These are phyloP conservation scores for Leccinum uliginosum DNA, from an alignment of 768 basidiomycete species.

Conservation along the genomic window DNA sequence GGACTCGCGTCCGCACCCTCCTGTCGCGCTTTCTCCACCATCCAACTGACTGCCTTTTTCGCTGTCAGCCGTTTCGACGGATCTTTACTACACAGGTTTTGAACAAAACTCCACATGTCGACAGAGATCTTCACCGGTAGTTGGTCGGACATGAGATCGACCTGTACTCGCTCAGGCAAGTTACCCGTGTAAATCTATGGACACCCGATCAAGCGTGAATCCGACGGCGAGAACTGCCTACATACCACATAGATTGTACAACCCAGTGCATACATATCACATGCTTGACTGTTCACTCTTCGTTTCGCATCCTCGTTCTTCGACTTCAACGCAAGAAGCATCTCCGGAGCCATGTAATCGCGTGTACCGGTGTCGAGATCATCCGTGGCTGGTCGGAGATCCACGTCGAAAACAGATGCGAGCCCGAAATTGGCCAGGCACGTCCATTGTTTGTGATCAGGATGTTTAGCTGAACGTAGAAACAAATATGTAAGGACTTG, in stretches of 20 bases:
- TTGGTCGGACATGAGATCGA: background rate
- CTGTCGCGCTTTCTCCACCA: conserved; percentile 13
- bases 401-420: conserved; percentile 14
- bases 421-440: conserved; percentile 50
- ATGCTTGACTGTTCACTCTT: conserved; percentile 24
- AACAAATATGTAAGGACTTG: background rate
- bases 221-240: background rate
- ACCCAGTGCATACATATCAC: conserved; percentile 40
- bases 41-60: conserved; percentile 20
- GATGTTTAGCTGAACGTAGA: conserved; percentile 39
- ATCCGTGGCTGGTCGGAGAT: conserved; percentile 10
- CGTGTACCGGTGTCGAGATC: conserved; percentile 15
- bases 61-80: conserved; percentile 24
- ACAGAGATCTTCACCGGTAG: conserved; percentile 13
- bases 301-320: background rate
- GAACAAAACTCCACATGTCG: conserved; percentile 29
- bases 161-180: background rate
- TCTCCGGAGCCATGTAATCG: conserved; percentile 26
- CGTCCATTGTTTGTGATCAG: conserved; percentile 37
- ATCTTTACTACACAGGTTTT: conserved; percentile 23
- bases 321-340: conserved; percentile 5
- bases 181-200: conserved; percentile 16
- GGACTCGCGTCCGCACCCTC: conserved; percentile 5
- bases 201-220: background rate
- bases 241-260: conserved; percentile 39